Evolutionary conservation across 2,329 filamentous ascomycete species (phyloP).

Genomic region (Scytalidium sp.): DNA sequence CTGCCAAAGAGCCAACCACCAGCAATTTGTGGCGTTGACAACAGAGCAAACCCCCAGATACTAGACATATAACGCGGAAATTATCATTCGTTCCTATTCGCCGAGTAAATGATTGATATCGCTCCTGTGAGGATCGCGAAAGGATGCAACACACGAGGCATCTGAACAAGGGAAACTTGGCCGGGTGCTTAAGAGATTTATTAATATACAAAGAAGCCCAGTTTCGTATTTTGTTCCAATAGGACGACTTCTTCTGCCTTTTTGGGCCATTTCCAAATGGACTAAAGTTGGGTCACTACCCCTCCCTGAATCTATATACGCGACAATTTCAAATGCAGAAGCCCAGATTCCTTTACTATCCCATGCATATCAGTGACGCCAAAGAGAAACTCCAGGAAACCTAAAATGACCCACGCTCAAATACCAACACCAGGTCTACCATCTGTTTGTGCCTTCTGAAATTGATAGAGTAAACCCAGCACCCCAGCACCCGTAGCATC

Average conservation of each 20-base stretch:
- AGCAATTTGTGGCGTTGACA: background rate
- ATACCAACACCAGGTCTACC: conserved; percentile 37
- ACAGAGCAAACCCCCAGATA: background rate
- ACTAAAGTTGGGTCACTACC: background rate
- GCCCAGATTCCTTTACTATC: background rate
- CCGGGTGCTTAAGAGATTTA: too few species aligned
- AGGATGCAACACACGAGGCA: too few species aligned
- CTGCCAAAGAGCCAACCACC: background rate
- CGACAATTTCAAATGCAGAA: background rate
- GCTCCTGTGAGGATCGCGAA: too few species aligned
- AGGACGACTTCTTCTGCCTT: too few species aligned
- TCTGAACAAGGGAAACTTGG: too few species aligned
- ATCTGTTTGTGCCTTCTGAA: conserved; percentile 58
- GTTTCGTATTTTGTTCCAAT: too few species aligned
- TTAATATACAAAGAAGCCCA: too few species aligned
- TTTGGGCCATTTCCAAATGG: background rate
- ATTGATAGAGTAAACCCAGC: conserved; percentile 63
- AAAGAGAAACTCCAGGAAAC: background rate
- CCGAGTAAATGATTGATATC: too few species aligned
- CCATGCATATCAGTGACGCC: background rate
- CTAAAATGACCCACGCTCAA: conserved; percentile 11
- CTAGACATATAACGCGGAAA: too few species aligned
- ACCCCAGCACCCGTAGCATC: conserved; percentile 52
- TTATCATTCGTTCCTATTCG: too few species aligned
- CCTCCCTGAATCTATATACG: background rate